A percentile compares a stretch with the other conserved stretches of the same genome.
Evolutionary conservation across 352 stramenopile genomes (phyloP).

Genomic region (Phytophthora macrochlamydospora): DNA sequence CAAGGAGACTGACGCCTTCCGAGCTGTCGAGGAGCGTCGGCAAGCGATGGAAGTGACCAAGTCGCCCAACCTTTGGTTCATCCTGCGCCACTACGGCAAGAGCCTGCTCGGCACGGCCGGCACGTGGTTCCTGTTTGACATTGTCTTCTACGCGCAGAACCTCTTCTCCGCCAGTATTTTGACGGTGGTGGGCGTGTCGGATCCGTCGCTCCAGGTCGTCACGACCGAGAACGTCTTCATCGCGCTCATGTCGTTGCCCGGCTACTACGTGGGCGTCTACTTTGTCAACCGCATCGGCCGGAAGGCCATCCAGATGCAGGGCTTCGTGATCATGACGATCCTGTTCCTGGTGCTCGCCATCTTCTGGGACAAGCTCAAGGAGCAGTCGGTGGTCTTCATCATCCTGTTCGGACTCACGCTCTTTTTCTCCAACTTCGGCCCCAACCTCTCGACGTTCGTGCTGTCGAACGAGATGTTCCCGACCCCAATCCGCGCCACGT

Average conservation of each 20-base stretch:
- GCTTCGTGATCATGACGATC: constrained; percentile 58
- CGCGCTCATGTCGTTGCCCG: constrained; percentile 59
- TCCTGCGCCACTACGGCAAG: constrained; percentile 38
- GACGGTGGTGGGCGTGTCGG: constrained; percentile 41
- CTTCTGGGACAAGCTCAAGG: constrained; percentile 52
- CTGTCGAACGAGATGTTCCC: constrained; percentile 81
- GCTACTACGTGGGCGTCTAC: constrained; percentile 68
- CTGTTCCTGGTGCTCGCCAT: constrained; percentile 50
- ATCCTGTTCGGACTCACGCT: constrained; percentile 65
- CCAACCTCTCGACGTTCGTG: constrained; percentile 84
- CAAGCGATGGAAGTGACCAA: background rate
- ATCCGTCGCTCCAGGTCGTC: constrained; percentile 40
- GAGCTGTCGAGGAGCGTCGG: constrained; percentile 30
- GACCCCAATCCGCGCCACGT: constrained; percentile 77
- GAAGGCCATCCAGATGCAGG: constrained; percentile 62
- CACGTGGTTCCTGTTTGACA: constrained; percentile 79
- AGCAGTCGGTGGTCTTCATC: constrained; percentile 51
- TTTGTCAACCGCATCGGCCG: constrained; percentile 63
- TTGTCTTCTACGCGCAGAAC: constrained; percentile 71
- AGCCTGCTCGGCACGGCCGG: constrained; percentile 54
- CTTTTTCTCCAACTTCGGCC: constrained; percentile 80
- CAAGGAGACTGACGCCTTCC: constrained; percentile 47
- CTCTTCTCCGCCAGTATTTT: constrained; percentile 63
- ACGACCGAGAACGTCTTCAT: constrained; percentile 55
- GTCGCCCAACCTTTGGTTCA: constrained; percentile 24